A percentile compares a stretch with the other conserved stretches of the same genome.
Evolutionary conservation across 1,139 yeast genomes (phyloP).

Genomic region (Pichia sp.): DNA sequence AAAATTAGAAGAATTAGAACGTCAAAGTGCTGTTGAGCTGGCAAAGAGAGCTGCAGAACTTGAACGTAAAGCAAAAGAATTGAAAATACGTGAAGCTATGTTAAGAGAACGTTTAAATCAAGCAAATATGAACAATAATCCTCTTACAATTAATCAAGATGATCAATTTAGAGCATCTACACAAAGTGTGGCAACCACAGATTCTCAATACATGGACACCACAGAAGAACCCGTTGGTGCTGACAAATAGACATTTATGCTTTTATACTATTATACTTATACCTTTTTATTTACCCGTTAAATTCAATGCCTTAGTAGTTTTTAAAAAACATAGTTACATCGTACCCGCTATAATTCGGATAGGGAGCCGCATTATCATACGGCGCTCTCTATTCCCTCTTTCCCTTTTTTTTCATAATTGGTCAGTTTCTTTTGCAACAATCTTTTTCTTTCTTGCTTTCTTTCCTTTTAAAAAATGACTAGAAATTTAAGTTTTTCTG

Average conservation of each 20-base stretch:
- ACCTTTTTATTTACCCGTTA: neutral
- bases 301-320: too few species aligned
- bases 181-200: neutral
- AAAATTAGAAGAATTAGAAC: conserved; percentile 70
- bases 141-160: neutral
- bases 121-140: too few species aligned
- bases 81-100: conserved; percentile 58
- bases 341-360: too few species aligned
- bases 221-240: too few species aligned
- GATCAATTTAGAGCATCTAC: too few species aligned
- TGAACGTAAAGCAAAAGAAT: conserved; percentile 68
- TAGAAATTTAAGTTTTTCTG: too few species aligned
- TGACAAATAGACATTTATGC: too few species aligned
- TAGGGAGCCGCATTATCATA: too few species aligned
- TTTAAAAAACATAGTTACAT: too few species aligned
- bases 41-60: conserved; percentile 68
- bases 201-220: conserved; percentile 1
- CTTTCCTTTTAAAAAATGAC: too few species aligned
- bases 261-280: neutral
- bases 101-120: conserved; percentile 36
- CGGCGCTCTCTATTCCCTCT: neutral
- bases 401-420: neutral
- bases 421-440: too few species aligned
- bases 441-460: neutral
- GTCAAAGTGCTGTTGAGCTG: conserved; percentile 67